These are phyloP conservation scores for Rosa lucieae DNA, from an alignment of 306 rosid species.

Conservation along the genomic window DNA sequence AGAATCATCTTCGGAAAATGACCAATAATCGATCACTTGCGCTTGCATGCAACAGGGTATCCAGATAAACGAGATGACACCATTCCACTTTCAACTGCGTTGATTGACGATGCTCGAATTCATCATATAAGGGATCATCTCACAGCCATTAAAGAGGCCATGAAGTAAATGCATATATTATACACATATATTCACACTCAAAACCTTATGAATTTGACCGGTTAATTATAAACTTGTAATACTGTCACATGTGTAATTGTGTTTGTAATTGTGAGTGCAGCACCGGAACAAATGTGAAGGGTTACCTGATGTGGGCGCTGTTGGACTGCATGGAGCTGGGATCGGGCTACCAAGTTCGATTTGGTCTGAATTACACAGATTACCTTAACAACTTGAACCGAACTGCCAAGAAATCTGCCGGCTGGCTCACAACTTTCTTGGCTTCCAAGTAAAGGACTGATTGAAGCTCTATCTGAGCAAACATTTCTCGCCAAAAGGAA, in stretches of 20 bases:
- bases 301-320: background rate
- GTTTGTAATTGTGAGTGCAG: background rate
- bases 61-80: background rate
- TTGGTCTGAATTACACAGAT: background rate
- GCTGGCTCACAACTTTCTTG: background rate
- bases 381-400: background rate
- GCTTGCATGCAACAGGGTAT: background rate
- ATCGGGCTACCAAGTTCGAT: background rate
- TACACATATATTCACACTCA: no score
- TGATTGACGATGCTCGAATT: slow-evolving; percentile 1
- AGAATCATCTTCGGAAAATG: no score
- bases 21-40: background rate
- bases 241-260: background rate
- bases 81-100: background rate
- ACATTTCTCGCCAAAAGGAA: background rate
- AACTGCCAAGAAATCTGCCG: background rate
- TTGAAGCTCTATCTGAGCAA: background rate
- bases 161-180: background rate
- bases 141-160: background rate
- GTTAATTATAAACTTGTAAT: no score
- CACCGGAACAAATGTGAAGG: slow-evolving; percentile 1
- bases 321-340: background rate
- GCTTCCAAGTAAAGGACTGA: background rate
- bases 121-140: background rate
- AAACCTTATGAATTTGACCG: no score